Conservation (phyloP, 495 filamentous ascomycete species). For the Jackrogersella multiformis region DNA sequence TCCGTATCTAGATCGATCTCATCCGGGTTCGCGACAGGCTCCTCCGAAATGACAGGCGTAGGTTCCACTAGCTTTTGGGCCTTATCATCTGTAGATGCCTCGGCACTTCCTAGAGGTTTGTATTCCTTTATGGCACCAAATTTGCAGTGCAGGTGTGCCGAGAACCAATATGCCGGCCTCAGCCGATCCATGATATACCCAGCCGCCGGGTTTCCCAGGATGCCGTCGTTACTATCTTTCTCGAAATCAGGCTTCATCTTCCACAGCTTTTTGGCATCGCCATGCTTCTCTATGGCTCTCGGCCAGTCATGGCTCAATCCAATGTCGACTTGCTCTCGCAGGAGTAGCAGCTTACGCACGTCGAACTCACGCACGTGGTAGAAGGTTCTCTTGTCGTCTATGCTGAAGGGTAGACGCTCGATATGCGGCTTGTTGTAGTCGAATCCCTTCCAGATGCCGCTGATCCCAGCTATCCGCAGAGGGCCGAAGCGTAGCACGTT, state of each 20-base stretch:
- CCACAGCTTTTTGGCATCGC: conserved; percentile 71
- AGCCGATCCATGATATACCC: conserved; percentile 80
- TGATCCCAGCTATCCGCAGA: conserved; percentile 87
- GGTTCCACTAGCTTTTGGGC: conserved; percentile 10
- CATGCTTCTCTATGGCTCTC: conserved; percentile 75
- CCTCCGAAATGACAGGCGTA: background rate
- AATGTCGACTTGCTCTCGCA: conserved; percentile 84
- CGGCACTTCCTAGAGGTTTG: conserved; percentile 47
- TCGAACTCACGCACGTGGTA: conserved; percentile 95
- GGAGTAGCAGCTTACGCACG: conserved; percentile 84
- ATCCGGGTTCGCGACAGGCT: conserved; percentile 52
- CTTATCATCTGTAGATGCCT: background rate
- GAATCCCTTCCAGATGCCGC: conserved; percentile 90
- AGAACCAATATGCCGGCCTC: conserved; percentile 89
- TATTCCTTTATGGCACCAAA: conserved; percentile 79
- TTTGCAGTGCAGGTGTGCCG: conserved; percentile 90
- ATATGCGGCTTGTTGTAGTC: conserved; percentile 83
- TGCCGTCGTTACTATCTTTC: conserved; percentile 75
- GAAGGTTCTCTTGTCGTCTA: conserved; percentile 74
- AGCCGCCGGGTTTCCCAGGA: conserved; percentile 80
- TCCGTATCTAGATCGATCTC: conserved; percentile 67
- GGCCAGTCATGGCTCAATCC: conserved; percentile 98
- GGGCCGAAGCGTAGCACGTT: conserved; percentile 84
- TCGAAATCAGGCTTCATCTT: conserved; percentile 75
- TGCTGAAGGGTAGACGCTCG: conserved; percentile 86